Evolutionary conservation across 768 basidiomycete genomes (phyloP).

Genomic region (Boletus tomentosulus): DNA sequence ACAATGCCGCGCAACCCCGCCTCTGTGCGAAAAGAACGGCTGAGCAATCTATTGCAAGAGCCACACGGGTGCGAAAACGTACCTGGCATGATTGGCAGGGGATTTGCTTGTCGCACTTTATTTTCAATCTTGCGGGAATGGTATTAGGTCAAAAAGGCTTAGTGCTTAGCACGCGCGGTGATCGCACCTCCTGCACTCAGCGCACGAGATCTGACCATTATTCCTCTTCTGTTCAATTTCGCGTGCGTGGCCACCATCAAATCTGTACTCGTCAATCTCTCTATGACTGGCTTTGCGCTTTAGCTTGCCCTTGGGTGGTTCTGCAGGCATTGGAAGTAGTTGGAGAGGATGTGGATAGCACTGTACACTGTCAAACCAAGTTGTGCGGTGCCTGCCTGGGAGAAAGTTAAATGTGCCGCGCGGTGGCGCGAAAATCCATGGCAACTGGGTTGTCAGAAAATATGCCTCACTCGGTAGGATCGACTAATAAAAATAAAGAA

Average conservation of each 20-base stretch:
- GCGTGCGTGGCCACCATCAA: slow-evolving; percentile 51
- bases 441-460: slow-evolving; percentile 9
- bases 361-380: slow-evolving; percentile 1
- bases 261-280: slow-evolving; percentile 47
- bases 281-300: slow-evolving; percentile 48
- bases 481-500: background rate
- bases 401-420: slow-evolving; percentile 22
- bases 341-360: slow-evolving; percentile 1
- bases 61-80: slow-evolving; percentile 9
- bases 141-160: slow-evolving; percentile 16
- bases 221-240: slow-evolving; percentile 74
- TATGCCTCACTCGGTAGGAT: slow-evolving; percentile 3
- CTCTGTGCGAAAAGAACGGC: slow-evolving; percentile 34
- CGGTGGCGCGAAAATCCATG: slow-evolving; percentile 28
- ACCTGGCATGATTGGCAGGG: slow-evolving; percentile 77
- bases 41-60: slow-evolving; percentile 1
- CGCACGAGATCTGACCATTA: slow-evolving; percentile 73
- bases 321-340: slow-evolving; percentile 46
- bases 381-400: slow-evolving; percentile 17
- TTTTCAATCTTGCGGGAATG: slow-evolving; percentile 56
- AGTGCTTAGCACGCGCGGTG: slow-evolving; percentile 36
- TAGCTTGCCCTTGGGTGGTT: slow-evolving; percentile 47
- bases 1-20: slow-evolving; percentile 64
- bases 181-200: slow-evolving; percentile 78
- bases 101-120: slow-evolving; percentile 80